These are phyloP conservation scores for Malus asiatica DNA, from an alignment of 306 rosid species.

Conservation along the genomic window DNA sequence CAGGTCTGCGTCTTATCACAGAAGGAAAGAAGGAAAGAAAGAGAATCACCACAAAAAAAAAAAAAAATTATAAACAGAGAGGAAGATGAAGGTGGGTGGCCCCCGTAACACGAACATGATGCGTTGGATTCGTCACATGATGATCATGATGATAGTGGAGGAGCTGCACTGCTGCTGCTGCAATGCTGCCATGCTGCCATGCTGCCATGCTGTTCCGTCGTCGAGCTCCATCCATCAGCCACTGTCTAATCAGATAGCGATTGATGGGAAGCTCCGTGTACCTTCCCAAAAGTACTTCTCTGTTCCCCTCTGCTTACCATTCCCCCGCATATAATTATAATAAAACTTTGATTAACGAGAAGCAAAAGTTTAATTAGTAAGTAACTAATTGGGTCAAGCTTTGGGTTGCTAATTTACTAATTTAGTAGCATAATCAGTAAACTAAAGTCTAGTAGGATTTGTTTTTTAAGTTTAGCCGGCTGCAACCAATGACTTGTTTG, in stretches of 20 bases:
- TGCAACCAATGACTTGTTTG: neutral
- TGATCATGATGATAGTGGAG: constrained; percentile 24
- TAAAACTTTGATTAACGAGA: too few relatives aligned
- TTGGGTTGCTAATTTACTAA: neutral
- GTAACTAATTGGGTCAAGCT: neutral
- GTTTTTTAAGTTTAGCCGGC: neutral
- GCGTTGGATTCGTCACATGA: constrained; percentile 40
- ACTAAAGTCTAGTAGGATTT: neutral
- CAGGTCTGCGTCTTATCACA: neutral
- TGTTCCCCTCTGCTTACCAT: constrained; percentile 3
- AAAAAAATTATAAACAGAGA: too few relatives aligned
- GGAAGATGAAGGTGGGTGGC: neutral
- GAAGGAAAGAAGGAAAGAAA: neutral
- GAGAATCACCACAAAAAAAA: too few relatives aligned
- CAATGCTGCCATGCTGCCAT: neutral
- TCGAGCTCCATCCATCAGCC: constrained; percentile 10
- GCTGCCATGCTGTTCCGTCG: neutral
- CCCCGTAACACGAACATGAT: neutral
- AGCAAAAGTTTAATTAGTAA: neutral
- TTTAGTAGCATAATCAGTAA: neutral
- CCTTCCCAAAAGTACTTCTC: constrained; percentile 23
- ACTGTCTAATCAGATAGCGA: constrained; percentile 29
- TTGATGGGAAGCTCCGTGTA: constrained; percentile 20
- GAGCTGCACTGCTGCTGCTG: neutral
- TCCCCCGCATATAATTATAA: neutral